Percentiles rank a stretch among this genome's conserved stretches.
phyloP scores from a whole-genome alignment of 257 asterid species.

The Lycium ferocissimum region DNA sequence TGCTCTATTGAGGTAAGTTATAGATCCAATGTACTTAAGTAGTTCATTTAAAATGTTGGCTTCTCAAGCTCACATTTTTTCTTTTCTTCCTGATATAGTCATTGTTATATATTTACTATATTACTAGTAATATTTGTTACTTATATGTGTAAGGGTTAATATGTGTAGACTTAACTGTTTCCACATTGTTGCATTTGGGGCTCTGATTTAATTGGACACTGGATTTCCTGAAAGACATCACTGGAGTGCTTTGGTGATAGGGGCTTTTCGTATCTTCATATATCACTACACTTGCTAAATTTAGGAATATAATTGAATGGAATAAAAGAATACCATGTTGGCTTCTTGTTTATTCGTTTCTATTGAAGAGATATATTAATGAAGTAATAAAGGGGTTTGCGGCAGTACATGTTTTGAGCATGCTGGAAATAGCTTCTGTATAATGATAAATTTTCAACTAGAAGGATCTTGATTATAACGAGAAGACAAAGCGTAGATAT shows the following conservation, averaged over 20 bases:
- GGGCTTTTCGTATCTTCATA: neutral
- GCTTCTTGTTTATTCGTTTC: neutral
- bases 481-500: neutral
- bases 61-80: no score
- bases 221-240: neutral
- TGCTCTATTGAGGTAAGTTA: conserved; percentile 30
- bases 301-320: neutral
- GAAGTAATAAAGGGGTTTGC: no score
- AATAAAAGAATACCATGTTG: neutral
- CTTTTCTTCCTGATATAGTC: neutral
- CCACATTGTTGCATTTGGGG: neutral
- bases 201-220: conserved; percentile 14
- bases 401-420: neutral
- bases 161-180: neutral
- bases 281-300: neutral
- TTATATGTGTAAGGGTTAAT: neutral
- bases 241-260: conserved; percentile 8
- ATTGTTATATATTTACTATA: neutral
- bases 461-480: neutral
- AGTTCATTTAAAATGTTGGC: neutral
- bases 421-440: neutral
- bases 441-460: neutral
- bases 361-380: neutral
- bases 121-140: neutral
- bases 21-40: conserved; percentile 23